Base-by-base conservation (phyloP, 805 yeast species). In the Huiozyma naganishii region DNA sequence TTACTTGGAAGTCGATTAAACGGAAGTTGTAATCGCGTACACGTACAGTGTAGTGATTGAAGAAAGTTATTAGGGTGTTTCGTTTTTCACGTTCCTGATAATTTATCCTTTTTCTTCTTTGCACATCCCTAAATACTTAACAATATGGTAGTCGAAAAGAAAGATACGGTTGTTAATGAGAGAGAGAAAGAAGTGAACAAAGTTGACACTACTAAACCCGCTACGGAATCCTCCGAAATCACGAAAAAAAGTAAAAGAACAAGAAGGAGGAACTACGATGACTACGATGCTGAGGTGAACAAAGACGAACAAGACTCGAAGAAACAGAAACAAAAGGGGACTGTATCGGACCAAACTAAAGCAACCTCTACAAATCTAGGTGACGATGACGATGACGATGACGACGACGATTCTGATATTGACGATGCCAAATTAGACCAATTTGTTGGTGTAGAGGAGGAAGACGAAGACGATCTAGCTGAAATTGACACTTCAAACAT, bases 401-500 rank as follows among this genome's bases (percentile, higher is more conserved):
- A 65, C 9, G 72, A 64, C 6, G 65, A 58, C 7, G 73, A 70
- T 6, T 72, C 70, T 1, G 78, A 72, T 4, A 76, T 66, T 46
- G 74, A 72, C 39, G 79, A 75, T 49, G 80, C 72, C 36, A 76
- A 74, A 47, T 54, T 72, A 39, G 70, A 73, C 36, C 66, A 71
- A 42, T 41, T 64, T 36, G 61, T 62, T 44, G 73, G 65, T 29
- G 76, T 69, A 30, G 80, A 72, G 32, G 10, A 43, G 9, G 85
- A 78, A 11, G 86, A 77, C 6, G 92, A 83, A 32, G 95, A 84
- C 53, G 90, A 83, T 54, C 69, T 86, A 50, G 72, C 73, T 32
- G 95, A 83, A 64, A 84, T 88, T 52, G 95, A 85, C 57, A 71
- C 82, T 35, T 68, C 87, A 35, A 89, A 88, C 65, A 87, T 88